Conservation (phyloP, 805 yeast genomes). For the Nakazawaea wyomingensis region DNA sequence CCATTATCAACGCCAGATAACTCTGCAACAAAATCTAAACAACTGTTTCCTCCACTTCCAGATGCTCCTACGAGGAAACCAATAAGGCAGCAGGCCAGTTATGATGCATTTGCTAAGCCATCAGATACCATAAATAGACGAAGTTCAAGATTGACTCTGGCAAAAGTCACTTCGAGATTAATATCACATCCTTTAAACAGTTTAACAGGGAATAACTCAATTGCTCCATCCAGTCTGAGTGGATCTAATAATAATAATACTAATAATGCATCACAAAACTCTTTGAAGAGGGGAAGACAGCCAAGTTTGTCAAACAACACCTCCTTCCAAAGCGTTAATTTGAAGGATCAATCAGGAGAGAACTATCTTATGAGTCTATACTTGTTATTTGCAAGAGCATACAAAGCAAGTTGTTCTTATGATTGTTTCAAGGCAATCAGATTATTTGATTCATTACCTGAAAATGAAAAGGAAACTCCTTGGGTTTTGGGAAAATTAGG, state of each 20-base stretch:
- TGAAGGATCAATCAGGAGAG: slow-evolving; percentile 21
- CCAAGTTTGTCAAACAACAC: slow-evolving; percentile 9
- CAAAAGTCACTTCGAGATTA: slow-evolving; percentile 43
- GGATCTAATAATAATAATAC: background rate
- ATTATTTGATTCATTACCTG: slow-evolving; percentile 58
- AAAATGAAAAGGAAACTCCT: slow-evolving; percentile 61
- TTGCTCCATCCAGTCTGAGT: background rate
- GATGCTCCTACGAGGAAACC: slow-evolving; percentile 36
- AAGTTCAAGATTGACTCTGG: slow-evolving; percentile 28
- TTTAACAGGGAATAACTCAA: slow-evolving; percentile 11
- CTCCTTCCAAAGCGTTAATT: slow-evolving; percentile 8
- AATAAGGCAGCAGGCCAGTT: slow-evolving; percentile 17
- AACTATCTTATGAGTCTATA: slow-evolving; percentile 43
- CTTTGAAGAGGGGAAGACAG: slow-evolving; percentile 14
- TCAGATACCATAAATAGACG: slow-evolving; percentile 13
- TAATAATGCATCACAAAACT: slow-evolving; percentile 1
- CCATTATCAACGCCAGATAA: slow-evolving; percentile 13
- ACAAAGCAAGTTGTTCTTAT: slow-evolving; percentile 53
- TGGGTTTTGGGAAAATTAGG: slow-evolving; percentile 84
- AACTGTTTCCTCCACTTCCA: slow-evolving; percentile 21
- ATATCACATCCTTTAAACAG: slow-evolving; percentile 33
- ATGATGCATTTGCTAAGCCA: slow-evolving; percentile 10
- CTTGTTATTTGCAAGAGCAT: slow-evolving; percentile 53
- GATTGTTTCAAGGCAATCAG: slow-evolving; percentile 81
- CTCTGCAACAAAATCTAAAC: slow-evolving; percentile 34